These are phyloP conservation scores for Nicotiana knightiana DNA, from an alignment of 257 asterid genomes.

Conservation along the genomic window DNA sequence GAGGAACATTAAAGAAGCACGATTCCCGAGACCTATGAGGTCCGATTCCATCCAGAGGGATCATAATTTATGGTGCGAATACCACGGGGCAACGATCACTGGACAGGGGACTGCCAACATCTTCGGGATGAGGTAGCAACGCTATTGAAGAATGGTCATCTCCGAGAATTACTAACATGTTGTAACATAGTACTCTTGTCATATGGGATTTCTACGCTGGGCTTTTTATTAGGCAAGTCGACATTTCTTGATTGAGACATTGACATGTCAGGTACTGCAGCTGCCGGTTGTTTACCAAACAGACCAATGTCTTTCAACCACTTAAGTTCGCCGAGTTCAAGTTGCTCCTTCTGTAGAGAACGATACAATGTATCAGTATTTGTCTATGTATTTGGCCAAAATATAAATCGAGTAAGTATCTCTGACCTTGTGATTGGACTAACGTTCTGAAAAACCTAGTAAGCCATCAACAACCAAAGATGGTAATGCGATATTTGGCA, in stretches of 20 bases:
- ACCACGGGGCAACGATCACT: no score
- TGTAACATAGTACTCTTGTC: conserved; percentile 57
- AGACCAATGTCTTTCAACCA: conserved; percentile 60
- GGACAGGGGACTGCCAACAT: no score
- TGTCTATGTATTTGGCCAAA: no score
- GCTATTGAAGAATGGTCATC: no score
- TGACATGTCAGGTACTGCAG: conserved; percentile 75
- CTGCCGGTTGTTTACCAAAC: conserved; percentile 37
- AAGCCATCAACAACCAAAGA: conserved; percentile 78
- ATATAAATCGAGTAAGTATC: neutral
- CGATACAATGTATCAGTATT: neutral
- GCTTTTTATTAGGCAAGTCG: conserved; percentile 54
- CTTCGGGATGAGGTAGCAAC: no score
- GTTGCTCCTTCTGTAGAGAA: conserved; percentile 55
- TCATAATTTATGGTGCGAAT: no score
- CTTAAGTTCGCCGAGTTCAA: conserved; percentile 62
- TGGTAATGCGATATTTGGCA: conserved; percentile 37
- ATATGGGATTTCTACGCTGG: conserved; percentile 47
- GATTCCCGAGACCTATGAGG: no score
- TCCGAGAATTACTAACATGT: no score
- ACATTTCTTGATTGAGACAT: conserved; percentile 34
- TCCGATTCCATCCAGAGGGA: no score
- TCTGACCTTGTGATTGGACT: conserved; percentile 53
- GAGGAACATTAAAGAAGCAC: no score
- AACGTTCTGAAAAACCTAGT: conserved; percentile 60